phyloP scores from a whole-genome alignment of 345 rosid species.

The Tarenaya hassleriana region DNA sequence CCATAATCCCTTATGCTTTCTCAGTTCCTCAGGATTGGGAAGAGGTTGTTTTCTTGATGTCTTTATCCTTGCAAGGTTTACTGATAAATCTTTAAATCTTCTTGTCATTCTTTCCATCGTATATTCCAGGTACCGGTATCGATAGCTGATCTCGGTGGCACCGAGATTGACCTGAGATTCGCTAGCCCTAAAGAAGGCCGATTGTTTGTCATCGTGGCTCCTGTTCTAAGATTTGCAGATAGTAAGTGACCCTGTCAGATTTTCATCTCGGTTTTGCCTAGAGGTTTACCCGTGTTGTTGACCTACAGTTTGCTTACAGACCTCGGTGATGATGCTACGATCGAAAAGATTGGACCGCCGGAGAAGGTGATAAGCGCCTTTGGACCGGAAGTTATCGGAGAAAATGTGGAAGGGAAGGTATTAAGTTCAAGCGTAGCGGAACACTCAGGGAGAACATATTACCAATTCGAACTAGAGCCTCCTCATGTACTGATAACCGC shows the following conservation, averaged over 20 bases:
- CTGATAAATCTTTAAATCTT: not conserved
- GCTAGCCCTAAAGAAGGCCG: conserved; percentile 82
- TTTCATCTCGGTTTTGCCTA: not conserved
- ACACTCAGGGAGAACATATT: conserved; percentile 68
- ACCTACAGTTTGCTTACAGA: conserved; percentile 28
- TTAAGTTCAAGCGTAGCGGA: conserved; percentile 55
- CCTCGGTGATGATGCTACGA: conserved; percentile 56
- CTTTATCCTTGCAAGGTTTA: not conserved
- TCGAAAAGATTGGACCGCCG: conserved; percentile 82
- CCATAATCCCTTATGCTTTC: conserved; percentile 77
- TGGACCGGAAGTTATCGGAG: conserved; percentile 90
- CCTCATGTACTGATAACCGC: conserved; percentile 88
- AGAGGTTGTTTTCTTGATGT: conserved; percentile 42
- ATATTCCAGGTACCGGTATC: conserved; percentile 77
- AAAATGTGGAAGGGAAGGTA: conserved; percentile 87
- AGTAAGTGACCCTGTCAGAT: conserved; percentile 37
- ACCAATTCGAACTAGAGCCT: conserved; percentile 86
- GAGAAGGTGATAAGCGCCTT: conserved; percentile 86
- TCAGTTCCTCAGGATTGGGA: conserved; percentile 75
- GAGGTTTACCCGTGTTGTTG: no score
- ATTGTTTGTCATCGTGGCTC: conserved; percentile 79
- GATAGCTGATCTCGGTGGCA: conserved; percentile 93
- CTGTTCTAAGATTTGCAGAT: conserved; percentile 86
- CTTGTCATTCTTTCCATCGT: conserved; percentile 1
- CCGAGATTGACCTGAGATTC: conserved; percentile 92